Evolutionary conservation across 805 yeast species (phyloP).

Genomic region (Blastobotrys parvus): DNA sequence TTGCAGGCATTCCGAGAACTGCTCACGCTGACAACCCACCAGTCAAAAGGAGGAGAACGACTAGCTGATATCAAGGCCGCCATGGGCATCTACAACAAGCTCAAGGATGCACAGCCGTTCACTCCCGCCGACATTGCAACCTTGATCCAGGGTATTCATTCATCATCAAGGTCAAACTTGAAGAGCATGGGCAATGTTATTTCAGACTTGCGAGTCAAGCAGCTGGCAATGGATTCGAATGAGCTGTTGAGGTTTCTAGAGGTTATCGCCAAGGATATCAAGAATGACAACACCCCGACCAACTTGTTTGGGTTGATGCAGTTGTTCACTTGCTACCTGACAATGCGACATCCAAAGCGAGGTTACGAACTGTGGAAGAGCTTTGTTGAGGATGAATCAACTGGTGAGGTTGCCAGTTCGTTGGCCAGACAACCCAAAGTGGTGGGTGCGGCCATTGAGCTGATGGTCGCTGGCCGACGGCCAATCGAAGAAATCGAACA

Average conservation of each 20-base stretch:
- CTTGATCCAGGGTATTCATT: constrained; percentile 17
- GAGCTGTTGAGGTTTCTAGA: constrained; percentile 11
- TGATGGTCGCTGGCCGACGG: constrained; percentile 13
- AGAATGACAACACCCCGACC: constrained; percentile 9
- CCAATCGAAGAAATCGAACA: constrained; percentile 17
- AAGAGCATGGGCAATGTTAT: constrained; percentile 8
- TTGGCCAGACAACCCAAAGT: constrained; percentile 11
- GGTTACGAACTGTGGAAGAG: constrained; percentile 14
- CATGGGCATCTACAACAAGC: constrained; percentile 14
- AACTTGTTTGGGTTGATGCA: constrained; percentile 16
- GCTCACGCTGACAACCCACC: constrained; percentile 15
- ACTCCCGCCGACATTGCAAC: constrained; percentile 10
- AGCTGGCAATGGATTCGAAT: constrained; percentile 2
- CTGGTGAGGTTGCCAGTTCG: background rate
- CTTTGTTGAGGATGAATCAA: constrained; percentile 5
- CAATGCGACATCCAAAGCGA: constrained; percentile 11
- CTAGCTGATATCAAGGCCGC: constrained; percentile 15
- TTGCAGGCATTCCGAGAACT: constrained; percentile 11
- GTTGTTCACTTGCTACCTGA: constrained; percentile 15
- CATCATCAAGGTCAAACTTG: constrained; percentile 13
- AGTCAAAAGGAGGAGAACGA: constrained; percentile 6
- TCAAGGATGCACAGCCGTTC: constrained; percentile 10
- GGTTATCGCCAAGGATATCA: constrained; percentile 12
- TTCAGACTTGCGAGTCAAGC: constrained; percentile 9
- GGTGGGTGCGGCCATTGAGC: constrained; percentile 15